Evolutionary conservation across 371 early-diverging fungal genomes (phyloP), one percentile per base, ranked within the genome.

Genomic region (Mucor mucedo): DNA sequence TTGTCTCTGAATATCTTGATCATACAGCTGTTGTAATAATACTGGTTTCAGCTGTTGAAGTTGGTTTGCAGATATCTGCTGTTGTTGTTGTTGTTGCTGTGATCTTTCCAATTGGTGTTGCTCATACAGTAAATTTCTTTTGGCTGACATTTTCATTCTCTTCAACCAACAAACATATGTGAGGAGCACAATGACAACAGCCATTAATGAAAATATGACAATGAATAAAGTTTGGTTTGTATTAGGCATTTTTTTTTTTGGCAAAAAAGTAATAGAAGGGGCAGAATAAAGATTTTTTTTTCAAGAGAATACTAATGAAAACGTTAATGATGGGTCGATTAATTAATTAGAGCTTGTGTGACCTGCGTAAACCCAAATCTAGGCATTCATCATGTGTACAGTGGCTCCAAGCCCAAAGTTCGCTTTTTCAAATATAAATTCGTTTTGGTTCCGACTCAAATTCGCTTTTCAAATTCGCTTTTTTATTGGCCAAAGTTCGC

Each of bases 91-190:
- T 8, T 21, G 21, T 1, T 68, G 63, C 13, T 63, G 63, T 13
- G 50, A n/a, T 10, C 55, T 41, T 44, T 69, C 65, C 4, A 60
- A 30, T 64, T 49, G 60, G 29, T 69, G 60, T 28, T 69, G 63
- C 7, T 66, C 56, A 13, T 53, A 14, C 9, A 70, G 29, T 9
- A 68, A 52, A 11, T 63, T 55, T 16, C 58, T 30, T 33, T 70
- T 60, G 14, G 66, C 59, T 10, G 41, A 41, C 47, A 49, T 58
- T 21, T 70, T 70, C 50, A 70, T 54, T 52, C 66, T 53, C 35
- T 52, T 70, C 50, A 70, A 30, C 66, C 66, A 70, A 33, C 62
- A 66, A 1, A 70, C 70, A 47, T 70, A 70, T 11, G 63, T 60
- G 16, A 56, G 16, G 6, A 70, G 39, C 1, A 70, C 59, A 21